Base-by-base conservation (phyloP, 768 basidiomycete genomes). In the Paxillus rubicundulus region DNA sequence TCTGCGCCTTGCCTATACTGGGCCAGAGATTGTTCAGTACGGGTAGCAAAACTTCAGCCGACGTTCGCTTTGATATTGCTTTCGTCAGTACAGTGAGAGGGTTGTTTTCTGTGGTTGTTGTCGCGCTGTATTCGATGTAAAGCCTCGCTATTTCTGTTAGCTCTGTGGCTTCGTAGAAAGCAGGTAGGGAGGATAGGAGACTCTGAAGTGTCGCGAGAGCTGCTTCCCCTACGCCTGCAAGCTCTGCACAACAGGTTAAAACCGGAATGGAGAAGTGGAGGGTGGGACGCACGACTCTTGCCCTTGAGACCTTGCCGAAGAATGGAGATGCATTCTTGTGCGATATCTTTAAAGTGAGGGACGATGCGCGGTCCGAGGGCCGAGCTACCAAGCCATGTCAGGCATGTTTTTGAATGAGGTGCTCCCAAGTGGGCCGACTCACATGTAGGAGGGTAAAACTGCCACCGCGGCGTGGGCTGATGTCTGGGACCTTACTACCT, bases 321-420 rank as follows among this genome's bases (percentile, higher is more conserved):
- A 27, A 82, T 64, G 18, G 66, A 50, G 32, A 84, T 71, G 52
- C 82, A 82, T 48, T 84, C 76, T 5, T 81, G 69, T 14, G 89
- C 78, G 42, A 95, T 80, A 13, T 82, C 77, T 47, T 82, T 82
- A 71, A 97, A 86, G 69, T 83, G 79, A 5, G 96, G 92, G 45
- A 99, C 92, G 45, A 93, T 77, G 0, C 96, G 85, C 10, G 95
- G 92, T 0, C 91, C 92, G 18, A 98, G 79, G 42, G 86, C 84
- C 17, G 76, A 66, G 17, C 92, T 96, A 61, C 14, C 41, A 33
- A 32, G 3, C 40, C 38, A 17, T 12, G 6, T 67, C 44, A 59
- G 58, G n/a, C n/a, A 9, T n/a, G n/a, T 8, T n/a, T 34, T 16
- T 20, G 14, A 43, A 12, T 33, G 17, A 33, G 12, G 4, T n/a